Base-by-base conservation (phyloP, 495 filamentous ascomycete species). In the Neohortaea acidophila region DNA sequence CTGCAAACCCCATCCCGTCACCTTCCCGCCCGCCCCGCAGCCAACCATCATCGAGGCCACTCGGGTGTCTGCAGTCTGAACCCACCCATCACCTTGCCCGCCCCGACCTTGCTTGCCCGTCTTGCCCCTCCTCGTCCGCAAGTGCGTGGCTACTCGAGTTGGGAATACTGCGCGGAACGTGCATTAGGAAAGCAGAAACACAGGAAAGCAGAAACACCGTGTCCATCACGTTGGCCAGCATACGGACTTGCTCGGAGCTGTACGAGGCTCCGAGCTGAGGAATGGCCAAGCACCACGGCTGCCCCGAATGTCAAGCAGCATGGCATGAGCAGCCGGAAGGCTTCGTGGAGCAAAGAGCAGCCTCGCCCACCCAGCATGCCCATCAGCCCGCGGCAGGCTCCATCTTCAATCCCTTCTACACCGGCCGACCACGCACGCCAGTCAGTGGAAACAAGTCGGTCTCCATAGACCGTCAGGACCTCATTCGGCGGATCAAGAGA, bases 401-500 rank as follows among this genome's bases (percentile, higher is more conserved):
- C 2, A 27, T 49, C 18, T 36, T 41, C 32, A 49, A 49, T 25
- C 46, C 46, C 7, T 49, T 40, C 36, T 51, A 51, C 34, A 51
- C 47, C 17, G 47, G 47, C 1, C 32, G 43, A 25, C 47, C 38
- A 3, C 19, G 34, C 2, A 51, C 38, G 17, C 39, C 43, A 2
- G 34, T 26, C 8, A 39, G 42, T 30, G 42, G 41, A n/a, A 51
- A 32, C 39, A 48, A 33, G 15, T 30, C 35, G 21, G 26, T 32
- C 21, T 20, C 49, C 1, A 33, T 43, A 17, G 48, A 50, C 36
- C 70, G 87, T 44, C 75, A 72, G 34, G 76, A 85, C 57, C 67
- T 93, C 44, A 94, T 94, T 43, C 73, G 83, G 57, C 68, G 78
- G 44, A 68, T 94, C 46, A 96, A 94, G 62, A 70, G 68, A 58